Evolutionary conservation across 1,284 basidiomycete species (phyloP).

Genomic region (Irpex lacteus): DNA sequence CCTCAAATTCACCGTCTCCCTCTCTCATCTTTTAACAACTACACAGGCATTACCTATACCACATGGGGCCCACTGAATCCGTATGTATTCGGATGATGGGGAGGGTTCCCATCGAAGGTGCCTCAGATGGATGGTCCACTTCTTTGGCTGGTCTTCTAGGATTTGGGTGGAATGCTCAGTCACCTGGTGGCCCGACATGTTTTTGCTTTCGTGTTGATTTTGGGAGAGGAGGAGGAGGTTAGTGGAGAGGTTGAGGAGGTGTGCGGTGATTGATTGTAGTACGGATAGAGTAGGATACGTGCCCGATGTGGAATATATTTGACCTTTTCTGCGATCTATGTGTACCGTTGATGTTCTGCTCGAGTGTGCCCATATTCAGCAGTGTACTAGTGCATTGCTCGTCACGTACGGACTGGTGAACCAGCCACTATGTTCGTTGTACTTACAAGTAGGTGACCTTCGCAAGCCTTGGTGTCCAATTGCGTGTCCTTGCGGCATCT

Average conservation of each 20-base stretch:
- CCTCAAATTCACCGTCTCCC: slow-evolving; percentile 10
- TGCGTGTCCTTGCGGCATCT: too few species aligned
- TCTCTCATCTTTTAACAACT: slow-evolving; percentile 64
- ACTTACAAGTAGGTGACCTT: slow-evolving; percentile 53
- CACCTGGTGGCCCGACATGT: slow-evolving; percentile 63
- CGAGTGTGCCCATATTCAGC: too few species aligned
- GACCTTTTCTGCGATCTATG: neutral
- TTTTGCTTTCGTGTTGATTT: neutral
- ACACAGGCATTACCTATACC: slow-evolving; percentile 47
- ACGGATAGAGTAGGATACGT: neutral
- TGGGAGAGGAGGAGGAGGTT: too few species aligned
- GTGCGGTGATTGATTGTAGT: neutral
- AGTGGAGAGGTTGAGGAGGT: neutral
- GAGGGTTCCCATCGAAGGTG: slow-evolving; percentile 43
- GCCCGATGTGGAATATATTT: neutral
- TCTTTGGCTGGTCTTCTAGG: slow-evolving; percentile 59
- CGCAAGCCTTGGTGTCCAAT: too few species aligned
- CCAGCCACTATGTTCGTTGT: too few species aligned
- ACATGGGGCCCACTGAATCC: slow-evolving; percentile 49
- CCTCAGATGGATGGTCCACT: slow-evolving; percentile 57
- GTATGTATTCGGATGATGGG: slow-evolving; percentile 25
- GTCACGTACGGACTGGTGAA: too few species aligned
- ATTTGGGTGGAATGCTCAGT: slow-evolving; percentile 45
- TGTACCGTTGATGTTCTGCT: too few species aligned
- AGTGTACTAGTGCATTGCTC: too few species aligned